These are phyloP conservation scores for Eustoma russellianum DNA, from an alignment of 257 asterid genomes.

Conservation along the genomic window DNA sequence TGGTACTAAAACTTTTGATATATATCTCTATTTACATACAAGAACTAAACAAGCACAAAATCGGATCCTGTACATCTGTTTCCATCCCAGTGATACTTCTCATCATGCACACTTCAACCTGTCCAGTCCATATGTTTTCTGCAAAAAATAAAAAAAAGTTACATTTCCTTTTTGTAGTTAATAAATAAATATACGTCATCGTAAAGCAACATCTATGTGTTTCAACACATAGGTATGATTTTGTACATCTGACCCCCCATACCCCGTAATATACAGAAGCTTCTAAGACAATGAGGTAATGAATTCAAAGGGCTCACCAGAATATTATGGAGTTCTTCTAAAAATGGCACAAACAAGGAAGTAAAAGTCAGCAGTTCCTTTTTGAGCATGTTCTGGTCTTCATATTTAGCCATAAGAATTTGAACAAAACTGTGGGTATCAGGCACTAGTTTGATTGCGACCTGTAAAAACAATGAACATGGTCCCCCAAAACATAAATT, in stretches of 20 bases:
- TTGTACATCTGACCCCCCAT: too few relatives aligned
- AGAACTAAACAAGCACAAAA: not conserved
- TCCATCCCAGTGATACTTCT: not conserved
- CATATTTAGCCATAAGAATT: slow-evolving; percentile 47
- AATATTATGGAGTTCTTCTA: slow-evolving; percentile 41
- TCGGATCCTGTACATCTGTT: slow-evolving; percentile 9
- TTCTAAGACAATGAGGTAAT: not conserved
- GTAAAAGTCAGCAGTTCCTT: slow-evolving; percentile 38
- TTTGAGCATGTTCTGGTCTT: slow-evolving; percentile 38
- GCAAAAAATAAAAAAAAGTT: slow-evolving; percentile 16
- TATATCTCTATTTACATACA: slow-evolving; percentile 9
- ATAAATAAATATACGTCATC: too few relatives aligned
- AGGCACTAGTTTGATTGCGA: slow-evolving; percentile 75
- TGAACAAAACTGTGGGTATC: slow-evolving; percentile 32
- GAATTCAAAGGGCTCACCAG: slow-evolving; percentile 31
- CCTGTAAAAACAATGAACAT: slow-evolving; percentile 20
- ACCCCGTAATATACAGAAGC: too few relatives aligned
- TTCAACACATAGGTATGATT: too few relatives aligned
- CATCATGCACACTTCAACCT: slow-evolving; percentile 52
- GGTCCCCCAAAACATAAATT: not conserved
- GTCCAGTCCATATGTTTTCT: slow-evolving; percentile 56
- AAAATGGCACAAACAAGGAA: slow-evolving; percentile 40
- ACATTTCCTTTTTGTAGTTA: too few relatives aligned
- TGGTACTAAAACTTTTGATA: not conserved
- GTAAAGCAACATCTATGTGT: too few relatives aligned